Percentiles rank a stretch among this genome's conserved stretches.
phyloP scores from a whole-genome alignment of 2,329 filamentous ascomycete species.

The Dryadomyces quercus-mongolicae region DNA sequence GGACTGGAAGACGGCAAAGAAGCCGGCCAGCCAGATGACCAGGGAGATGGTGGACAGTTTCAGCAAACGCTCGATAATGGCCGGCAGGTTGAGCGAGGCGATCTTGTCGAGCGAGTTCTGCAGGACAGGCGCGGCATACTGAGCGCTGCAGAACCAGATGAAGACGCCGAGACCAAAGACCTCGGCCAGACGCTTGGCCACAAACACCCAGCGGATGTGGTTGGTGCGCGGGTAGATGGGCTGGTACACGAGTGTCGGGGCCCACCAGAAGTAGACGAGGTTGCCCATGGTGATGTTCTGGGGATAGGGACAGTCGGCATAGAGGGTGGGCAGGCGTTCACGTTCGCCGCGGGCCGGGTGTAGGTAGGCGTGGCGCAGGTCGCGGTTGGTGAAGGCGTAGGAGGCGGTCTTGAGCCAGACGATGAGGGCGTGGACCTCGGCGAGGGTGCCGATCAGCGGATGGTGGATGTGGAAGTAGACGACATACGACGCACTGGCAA shows the following conservation, averaged over 20 bases:
- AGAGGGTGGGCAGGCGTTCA: constrained; percentile 66
- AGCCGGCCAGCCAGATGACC: constrained; percentile 93
- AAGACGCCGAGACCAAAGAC: constrained; percentile 68
- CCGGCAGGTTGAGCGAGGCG: constrained; percentile 62
- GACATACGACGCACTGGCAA: constrained; percentile 68
- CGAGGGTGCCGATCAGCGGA: constrained; percentile 82
- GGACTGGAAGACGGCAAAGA: constrained; percentile 93
- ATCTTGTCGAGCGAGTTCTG: constrained; percentile 86
- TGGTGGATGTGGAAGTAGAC: constrained; percentile 91
- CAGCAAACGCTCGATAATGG: constrained; percentile 79
- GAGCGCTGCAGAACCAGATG: constrained; percentile 89
- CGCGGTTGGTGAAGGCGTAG: constrained; percentile 92
- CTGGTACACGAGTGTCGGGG: constrained; percentile 91
- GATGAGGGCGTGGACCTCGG: constrained; percentile 83
- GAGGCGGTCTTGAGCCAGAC: constrained; percentile 95
- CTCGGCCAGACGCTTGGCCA: constrained; percentile 71
- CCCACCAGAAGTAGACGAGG: constrained; percentile 94
- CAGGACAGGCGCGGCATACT: constrained; percentile 85
- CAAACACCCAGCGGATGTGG: constrained; percentile 76
- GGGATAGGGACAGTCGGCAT: constrained; percentile 75
- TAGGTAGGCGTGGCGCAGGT: constrained; percentile 81
- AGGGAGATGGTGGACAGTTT: constrained; percentile 93
- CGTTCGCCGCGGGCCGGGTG: constrained; percentile 58
- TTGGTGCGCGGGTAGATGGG: constrained; percentile 84
- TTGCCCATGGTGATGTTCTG: constrained; percentile 81